phyloP scores from a whole-genome alignment of 495 filamentous ascomycete genomes.

The Bryoglossum gracile region DNA sequence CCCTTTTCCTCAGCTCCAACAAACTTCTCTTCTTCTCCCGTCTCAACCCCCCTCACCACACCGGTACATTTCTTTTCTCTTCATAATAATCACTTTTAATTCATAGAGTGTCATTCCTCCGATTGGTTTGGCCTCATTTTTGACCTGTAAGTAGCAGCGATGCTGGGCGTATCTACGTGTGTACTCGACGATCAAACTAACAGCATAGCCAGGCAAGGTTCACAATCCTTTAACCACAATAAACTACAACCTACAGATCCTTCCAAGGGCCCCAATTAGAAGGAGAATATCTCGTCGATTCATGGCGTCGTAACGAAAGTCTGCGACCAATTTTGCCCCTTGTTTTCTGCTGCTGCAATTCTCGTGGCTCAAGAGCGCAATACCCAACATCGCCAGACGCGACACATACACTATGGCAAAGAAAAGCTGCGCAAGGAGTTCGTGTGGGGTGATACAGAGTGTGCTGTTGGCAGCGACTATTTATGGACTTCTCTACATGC shows the following conservation, averaged over 20 bases:
- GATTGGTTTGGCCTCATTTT: slow-evolving; percentile 13
- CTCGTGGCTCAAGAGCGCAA: no score
- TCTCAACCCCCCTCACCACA: background rate
- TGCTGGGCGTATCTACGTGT: background rate
- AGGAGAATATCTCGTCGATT: slow-evolving; percentile 6
- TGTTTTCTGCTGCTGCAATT: no score
- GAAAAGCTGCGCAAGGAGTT: slow-evolving; percentile 20
- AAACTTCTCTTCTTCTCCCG: slow-evolving; percentile 4
- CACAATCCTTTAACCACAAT: slow-evolving; percentile 14
- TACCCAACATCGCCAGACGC: no score
- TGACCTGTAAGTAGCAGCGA: slow-evolving; percentile 8
- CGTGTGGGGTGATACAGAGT: slow-evolving; percentile 32
- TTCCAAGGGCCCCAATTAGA: no score
- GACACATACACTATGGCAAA: slow-evolving; percentile 31
- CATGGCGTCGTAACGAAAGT: slow-evolving; percentile 15
- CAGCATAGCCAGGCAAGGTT: slow-evolving; percentile 10
- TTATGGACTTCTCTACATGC: slow-evolving; percentile 28
- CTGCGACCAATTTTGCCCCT: no score
- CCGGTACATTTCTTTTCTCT: slow-evolving; percentile 4
- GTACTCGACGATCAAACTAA: slow-evolving; percentile 9
- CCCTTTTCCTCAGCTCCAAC: background rate
- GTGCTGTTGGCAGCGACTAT: slow-evolving; percentile 28
- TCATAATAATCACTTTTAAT: slow-evolving; percentile 5
- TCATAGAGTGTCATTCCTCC: slow-evolving; percentile 9
- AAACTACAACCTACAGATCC: background rate